phyloP scores from a whole-genome alignment of 371 early-diverging fungal genomes.

The Actinomucor elegans region DNA sequence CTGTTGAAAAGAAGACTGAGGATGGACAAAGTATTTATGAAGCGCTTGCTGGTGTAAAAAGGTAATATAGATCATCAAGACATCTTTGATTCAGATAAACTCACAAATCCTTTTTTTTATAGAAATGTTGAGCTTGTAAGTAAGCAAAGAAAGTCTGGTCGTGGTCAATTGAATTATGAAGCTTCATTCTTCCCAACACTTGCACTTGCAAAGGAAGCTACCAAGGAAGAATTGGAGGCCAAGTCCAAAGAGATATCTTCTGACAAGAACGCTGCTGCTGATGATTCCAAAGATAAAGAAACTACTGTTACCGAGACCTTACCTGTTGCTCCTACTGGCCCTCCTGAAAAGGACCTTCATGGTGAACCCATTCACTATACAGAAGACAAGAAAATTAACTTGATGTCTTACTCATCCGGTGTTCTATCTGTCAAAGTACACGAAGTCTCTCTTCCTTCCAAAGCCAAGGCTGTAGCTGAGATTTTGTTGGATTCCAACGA shows the following conservation, averaged over 20 bases:
- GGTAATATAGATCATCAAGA: not conserved
- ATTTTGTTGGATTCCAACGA: conserved; percentile 35
- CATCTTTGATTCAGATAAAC: not conserved
- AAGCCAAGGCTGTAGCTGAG: conserved; percentile 22
- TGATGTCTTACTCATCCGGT: conserved; percentile 25
- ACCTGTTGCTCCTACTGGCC: not conserved
- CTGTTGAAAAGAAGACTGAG: conserved; percentile 16
- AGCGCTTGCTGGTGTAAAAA: conserved; percentile 33
- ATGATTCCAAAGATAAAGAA: conserved; percentile 2
- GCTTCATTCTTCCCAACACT: conserved; percentile 66
- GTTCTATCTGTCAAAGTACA: conserved; percentile 31
- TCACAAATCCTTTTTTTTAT: not conserved
- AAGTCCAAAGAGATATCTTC: not conserved
- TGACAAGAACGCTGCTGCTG: conserved; percentile 1
- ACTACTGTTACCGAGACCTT: not conserved
- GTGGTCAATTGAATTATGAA: conserved; percentile 62
- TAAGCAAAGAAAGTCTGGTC: conserved; percentile 51
- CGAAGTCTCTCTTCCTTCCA: conserved; percentile 16
- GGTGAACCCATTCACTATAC: conserved; percentile 28
- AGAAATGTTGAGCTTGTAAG: conserved; percentile 56
- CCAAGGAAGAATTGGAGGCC: conserved; percentile 13
- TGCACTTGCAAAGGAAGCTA: conserved; percentile 48
- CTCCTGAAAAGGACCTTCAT: conserved; percentile 25
- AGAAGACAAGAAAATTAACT: conserved; percentile 19
- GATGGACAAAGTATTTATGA: conserved; percentile 31